Conservation (phyloP, 306 rosid species). For the Lagenaria siceraria region DNA sequence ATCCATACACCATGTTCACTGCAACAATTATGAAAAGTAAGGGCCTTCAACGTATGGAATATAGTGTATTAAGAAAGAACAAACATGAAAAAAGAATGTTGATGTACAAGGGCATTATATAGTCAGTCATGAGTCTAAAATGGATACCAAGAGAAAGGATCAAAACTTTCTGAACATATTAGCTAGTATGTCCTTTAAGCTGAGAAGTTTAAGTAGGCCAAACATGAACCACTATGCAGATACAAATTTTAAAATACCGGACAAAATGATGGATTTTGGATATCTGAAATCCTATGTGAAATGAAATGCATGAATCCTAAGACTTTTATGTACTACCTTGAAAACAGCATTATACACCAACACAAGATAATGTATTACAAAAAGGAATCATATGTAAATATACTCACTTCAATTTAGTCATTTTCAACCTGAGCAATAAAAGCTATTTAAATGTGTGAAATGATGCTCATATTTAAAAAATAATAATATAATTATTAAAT, state of each 20-base stretch:
- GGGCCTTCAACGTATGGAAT: neutral
- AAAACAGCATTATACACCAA: neutral
- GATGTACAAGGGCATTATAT: neutral
- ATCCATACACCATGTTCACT: slow-evolving; percentile 88
- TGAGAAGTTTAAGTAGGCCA: neutral
- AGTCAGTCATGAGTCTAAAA: neutral
- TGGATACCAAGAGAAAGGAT: neutral
- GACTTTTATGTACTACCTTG: neutral
- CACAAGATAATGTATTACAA: neutral
- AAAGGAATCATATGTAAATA: neutral
- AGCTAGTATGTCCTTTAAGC: neutral
- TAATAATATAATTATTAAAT: too few species aligned
- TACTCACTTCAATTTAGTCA: neutral
- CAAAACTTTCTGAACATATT: neutral
- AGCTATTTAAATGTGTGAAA: neutral
- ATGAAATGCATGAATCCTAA: neutral
- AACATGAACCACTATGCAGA: neutral
- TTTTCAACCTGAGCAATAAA: neutral
- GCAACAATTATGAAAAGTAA: slow-evolving; percentile 17
- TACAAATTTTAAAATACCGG: neutral
- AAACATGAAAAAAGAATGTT: neutral
- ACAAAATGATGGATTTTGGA: neutral
- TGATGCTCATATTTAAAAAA: neutral
- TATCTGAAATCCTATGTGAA: neutral
- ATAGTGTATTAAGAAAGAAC: neutral